These are phyloP conservation scores for Erysimum cheiranthoides DNA, from an alignment of 345 rosid genomes.

Conservation along the genomic window DNA sequence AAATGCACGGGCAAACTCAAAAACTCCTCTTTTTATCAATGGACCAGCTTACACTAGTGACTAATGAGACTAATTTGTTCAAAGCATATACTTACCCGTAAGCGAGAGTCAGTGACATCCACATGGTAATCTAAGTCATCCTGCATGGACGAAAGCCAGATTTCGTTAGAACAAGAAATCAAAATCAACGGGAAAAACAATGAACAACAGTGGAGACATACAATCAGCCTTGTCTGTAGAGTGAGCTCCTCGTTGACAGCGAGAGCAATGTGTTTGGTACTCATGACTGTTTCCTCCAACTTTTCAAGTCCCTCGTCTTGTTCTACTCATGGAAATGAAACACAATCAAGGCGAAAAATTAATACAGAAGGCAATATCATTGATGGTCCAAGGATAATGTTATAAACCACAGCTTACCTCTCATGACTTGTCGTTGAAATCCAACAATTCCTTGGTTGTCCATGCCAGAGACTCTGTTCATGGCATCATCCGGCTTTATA, in stretches of 20 bases:
- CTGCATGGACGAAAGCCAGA: conserved; percentile 50
- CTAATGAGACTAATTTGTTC: background rate
- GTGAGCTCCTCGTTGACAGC: conserved; percentile 95
- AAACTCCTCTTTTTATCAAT: background rate
- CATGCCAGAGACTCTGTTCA: conserved; percentile 67
- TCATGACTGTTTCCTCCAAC: conserved; percentile 85
- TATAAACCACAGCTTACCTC: conserved; percentile 60
- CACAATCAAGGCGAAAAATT: background rate
- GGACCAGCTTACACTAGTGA: background rate
- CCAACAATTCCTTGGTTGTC: conserved; percentile 91
- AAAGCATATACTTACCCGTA: conserved; percentile 60
- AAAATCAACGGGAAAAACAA: background rate
- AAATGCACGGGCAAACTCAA: background rate
- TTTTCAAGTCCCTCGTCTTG: conserved; percentile 99
- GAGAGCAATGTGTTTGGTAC: conserved; percentile 89
- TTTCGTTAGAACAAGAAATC: background rate
- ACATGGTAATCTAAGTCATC: conserved; percentile 92
- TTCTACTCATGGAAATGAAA: conserved; percentile 53
- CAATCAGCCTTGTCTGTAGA: conserved; percentile 89
- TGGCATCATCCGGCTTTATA: conserved; percentile 63
- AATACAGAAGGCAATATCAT: background rate
- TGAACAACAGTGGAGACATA: conserved; percentile 46
- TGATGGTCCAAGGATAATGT: conserved; percentile 11
- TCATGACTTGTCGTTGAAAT: conserved; percentile 88
- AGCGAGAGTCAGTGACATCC: conserved; percentile 86